Evolutionary conservation across 139 green algal genomes (phyloP), one percentile per base, ranked within the genome.

Genomic region (Chlorella sp.): DNA sequence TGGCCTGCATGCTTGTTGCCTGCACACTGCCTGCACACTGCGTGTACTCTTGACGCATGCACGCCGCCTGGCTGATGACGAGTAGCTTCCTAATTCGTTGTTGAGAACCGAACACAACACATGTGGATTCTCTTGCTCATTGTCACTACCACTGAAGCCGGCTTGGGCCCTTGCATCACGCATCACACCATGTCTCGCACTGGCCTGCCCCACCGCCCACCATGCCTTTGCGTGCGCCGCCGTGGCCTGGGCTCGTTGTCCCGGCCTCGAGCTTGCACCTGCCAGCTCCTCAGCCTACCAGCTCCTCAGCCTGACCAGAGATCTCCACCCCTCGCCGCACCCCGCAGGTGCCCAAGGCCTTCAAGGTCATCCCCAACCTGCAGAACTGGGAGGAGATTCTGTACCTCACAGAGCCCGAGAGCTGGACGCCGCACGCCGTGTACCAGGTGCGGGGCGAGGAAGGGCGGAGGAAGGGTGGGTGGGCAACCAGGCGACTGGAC

Each of bases 381-480:
- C 85, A 88, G 44, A 98, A 99, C 87, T 99, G 97, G 97, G 97
- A 99, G 91, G 95, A 99, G 83, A 92, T 99, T 80, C 90, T 99
- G 81, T 97, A 91, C 84, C 88, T 99, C 30, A 99, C 97, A 26
- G 90, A 96, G 7, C 94, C 95, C 30, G 92, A 97, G 65, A 54
- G 76, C 54, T 99, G 97, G 97, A 95, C 88, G 38, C 92, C 96
- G 0, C 94, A 98, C 85, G 97, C 97, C 6, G 91, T 96, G 79
- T 98, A 93, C 77, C 91, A 96, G 77, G 77, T 83, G 41, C 20
- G 30, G 24, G 40, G 6, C 11, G 16, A 16, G 7, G 5, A 20
- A 73, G n/a, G 32, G n/a, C 24, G 64, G 32, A 11, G 17, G 64
- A 30, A n/a, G 64, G 64, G 64, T 36, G 60, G 60, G 24, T 2